These are phyloP conservation scores for Berberis thunbergii DNA, from an alignment of 164 flowering plant species.

Conservation along the genomic window DNA sequence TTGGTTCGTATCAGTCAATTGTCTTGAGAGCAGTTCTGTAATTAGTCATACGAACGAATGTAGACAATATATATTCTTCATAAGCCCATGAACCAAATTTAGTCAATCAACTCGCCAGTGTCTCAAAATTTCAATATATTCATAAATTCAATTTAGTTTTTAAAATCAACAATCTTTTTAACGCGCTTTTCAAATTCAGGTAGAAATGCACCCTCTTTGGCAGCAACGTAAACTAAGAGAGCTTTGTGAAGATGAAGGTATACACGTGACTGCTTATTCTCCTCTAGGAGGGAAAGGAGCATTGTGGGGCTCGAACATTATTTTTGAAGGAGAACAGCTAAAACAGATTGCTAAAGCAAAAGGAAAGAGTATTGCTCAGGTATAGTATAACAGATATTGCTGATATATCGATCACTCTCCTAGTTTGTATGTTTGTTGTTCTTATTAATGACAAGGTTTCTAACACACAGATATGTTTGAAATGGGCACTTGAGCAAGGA, in stretches of 20 bases:
- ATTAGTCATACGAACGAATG: too few species aligned
- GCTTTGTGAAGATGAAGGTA: constrained; percentile 18
- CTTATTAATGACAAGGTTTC: background rate
- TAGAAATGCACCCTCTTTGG: constrained; percentile 32
- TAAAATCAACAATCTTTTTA: too few species aligned
- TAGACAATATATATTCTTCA: too few species aligned
- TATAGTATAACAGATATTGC: background rate
- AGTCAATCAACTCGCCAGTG: too few species aligned
- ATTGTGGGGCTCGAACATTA: constrained; percentile 15
- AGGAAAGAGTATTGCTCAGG: constrained; percentile 25
- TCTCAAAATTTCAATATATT: too few species aligned
- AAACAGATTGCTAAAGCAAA: constrained; percentile 22
- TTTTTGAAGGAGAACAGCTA: constrained; percentile 16
- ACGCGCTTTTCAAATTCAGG: constrained; percentile 9
- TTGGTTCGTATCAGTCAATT: background rate
- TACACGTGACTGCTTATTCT: constrained; percentile 23
- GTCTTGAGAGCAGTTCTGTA: too few species aligned
- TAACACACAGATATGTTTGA: constrained; percentile 18
- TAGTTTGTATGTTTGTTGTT: background rate
- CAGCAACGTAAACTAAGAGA: constrained; percentile 20
- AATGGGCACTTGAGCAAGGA: constrained; percentile 29
- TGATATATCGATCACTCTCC: too few species aligned
- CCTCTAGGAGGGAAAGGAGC: constrained; percentile 26
- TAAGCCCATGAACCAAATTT: too few species aligned
- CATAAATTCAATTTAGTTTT: too few species aligned